Conservation (phyloP, 768 basidiomycete species). For the Lentinula aciculospora region DNA sequence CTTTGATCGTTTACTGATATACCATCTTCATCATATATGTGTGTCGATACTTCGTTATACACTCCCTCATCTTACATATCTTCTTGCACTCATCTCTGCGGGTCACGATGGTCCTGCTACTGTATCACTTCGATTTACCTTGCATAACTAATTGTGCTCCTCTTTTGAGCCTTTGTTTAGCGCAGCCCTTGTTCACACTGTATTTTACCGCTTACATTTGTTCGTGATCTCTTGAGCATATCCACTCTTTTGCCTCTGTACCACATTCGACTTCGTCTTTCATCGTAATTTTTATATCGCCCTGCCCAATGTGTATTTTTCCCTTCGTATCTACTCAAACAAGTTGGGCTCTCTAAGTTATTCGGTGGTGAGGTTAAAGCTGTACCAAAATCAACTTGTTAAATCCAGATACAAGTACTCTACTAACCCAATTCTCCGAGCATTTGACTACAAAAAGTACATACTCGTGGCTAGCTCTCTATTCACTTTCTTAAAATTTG, state of each 20-base stretch:
- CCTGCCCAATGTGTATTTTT: background rate
- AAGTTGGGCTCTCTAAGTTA: too few species aligned
- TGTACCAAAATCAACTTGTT: too few species aligned
- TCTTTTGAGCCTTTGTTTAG: background rate
- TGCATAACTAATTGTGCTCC: background rate
- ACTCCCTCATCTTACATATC: background rate
- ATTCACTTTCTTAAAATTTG: background rate
- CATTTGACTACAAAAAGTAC: slow-evolving; percentile 4
- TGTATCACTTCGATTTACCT: background rate
- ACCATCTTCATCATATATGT: background rate
- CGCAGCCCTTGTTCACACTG: background rate
- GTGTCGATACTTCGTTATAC: background rate
- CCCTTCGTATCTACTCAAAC: too few species aligned
- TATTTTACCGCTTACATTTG: background rate
- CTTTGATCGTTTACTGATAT: background rate
- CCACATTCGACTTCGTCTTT: background rate
- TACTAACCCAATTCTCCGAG: background rate
- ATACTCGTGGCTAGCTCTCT: background rate
- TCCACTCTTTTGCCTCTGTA: background rate
- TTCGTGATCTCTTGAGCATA: background rate
- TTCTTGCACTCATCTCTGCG: background rate
- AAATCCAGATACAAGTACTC: too few species aligned
- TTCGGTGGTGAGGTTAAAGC: too few species aligned
- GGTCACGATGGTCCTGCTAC: background rate
- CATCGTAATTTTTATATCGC: background rate